Evolutionary conservation across 2,329 filamentous ascomycete species (phyloP).

Genomic region (Penicillium sp.): DNA sequence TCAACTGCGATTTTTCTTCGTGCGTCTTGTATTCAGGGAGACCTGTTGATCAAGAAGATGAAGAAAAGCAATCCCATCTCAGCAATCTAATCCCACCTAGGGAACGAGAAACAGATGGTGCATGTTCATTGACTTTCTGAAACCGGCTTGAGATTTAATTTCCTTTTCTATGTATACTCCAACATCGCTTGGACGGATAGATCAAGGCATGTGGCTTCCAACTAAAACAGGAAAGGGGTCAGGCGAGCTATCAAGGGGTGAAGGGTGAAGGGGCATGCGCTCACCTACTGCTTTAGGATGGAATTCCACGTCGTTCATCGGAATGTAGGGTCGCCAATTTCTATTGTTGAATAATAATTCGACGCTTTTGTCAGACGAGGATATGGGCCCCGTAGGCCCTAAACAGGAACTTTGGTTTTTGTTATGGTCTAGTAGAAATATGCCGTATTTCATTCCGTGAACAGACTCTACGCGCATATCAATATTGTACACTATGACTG

Average conservation of each 20-base stretch:
- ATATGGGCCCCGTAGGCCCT: too few species aligned
- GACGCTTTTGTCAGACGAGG: background rate
- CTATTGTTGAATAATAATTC: background rate
- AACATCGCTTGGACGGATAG: background rate
- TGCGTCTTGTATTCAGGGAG: background rate
- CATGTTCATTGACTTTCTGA: background rate
- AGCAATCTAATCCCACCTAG: background rate
- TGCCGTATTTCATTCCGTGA: too few species aligned
- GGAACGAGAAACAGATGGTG: background rate
- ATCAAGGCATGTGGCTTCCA: background rate
- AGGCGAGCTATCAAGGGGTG: background rate
- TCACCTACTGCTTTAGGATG: background rate
- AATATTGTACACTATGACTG: background rate
- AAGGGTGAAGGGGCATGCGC: background rate
- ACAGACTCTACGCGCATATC: background rate
- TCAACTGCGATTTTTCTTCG: background rate
- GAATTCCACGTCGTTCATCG: background rate
- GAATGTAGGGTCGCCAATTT: background rate
- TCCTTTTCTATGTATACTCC: background rate
- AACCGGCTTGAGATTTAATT: background rate
- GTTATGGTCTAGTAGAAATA: too few species aligned
- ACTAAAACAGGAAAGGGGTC: background rate
- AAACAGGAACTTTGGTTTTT: too few species aligned
- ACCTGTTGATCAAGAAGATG: background rate
- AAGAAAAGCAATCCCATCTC: background rate